These are phyloP conservation scores for Rhizopus stolonifer DNA, from an alignment of 371 early-diverging fungal genomes.

Conservation along the genomic window DNA sequence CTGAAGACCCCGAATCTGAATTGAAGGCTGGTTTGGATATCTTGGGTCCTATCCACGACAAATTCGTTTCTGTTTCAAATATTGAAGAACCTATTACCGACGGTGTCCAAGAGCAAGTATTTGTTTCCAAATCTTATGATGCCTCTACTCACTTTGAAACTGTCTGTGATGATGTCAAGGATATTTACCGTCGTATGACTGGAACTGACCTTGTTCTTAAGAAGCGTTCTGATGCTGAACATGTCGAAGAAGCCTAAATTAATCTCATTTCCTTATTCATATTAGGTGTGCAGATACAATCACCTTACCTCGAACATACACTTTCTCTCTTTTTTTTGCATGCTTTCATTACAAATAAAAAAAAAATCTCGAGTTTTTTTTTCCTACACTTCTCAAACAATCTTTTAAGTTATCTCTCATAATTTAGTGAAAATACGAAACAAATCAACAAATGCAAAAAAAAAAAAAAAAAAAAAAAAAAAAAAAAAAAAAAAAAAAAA, in stretches of 20 bases:
- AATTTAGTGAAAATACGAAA: no score
- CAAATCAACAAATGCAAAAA: no score
- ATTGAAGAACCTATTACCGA: conserved; percentile 83
- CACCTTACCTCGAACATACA: background rate
- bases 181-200: conserved; percentile 88
- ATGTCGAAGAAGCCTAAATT: conserved; percentile 31
- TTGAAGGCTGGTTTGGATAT: conserved; percentile 85
- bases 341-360: background rate
- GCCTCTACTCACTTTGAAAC: conserved; percentile 99
- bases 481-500: no score
- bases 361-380: no score
- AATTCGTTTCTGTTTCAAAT: conserved; percentile 84
- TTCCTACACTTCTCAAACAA: no score
- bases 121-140: conserved; percentile 94
- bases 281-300: no score
- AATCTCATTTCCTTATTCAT: background rate
- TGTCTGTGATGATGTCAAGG: conserved; percentile 94
- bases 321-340: background rate
- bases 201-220: conserved; percentile 83
- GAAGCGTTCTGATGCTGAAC: conserved; percentile 56
- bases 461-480: no score
- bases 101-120: conserved; percentile 84
- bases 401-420: no score
- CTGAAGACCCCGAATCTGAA: conserved; percentile 85
- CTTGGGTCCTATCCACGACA: conserved; percentile 89